These are phyloP conservation scores for Parasarocladium wereldwijsianum DNA, from an alignment of 2,329 filamentous ascomycete species.

Conservation along the genomic window DNA sequence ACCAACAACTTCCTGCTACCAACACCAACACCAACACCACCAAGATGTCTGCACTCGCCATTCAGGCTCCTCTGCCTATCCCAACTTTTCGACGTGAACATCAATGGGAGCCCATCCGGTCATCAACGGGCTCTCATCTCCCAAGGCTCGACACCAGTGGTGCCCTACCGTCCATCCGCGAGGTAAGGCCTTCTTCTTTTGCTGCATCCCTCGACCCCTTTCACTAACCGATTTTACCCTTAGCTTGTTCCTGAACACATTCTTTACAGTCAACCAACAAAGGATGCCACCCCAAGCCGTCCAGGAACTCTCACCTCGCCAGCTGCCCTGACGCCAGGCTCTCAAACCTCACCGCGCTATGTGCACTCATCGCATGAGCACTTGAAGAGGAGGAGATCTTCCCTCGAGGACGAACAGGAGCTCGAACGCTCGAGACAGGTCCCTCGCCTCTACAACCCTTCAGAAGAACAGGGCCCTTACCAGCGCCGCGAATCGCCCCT, in stretches of 20 bases:
- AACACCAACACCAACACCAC: not conserved
- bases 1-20: too few species aligned
- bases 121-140: constrained; percentile 18
- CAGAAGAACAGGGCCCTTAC: constrained; percentile 31
- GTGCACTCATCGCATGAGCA: constrained; percentile 30
- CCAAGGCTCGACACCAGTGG: constrained; percentile 23
- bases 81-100: constrained; percentile 23
- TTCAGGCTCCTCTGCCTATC: constrained; percentile 1
- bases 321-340: constrained; percentile 13
- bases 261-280: constrained; percentile 16
- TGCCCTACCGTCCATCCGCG: constrained; percentile 35
- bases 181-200: constrained; percentile 23
- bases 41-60: constrained; percentile 3
- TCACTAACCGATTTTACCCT: not conserved
- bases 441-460: constrained; percentile 27
- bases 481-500: constrained; percentile 18
- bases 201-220: not conserved
- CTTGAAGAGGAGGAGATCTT: constrained; percentile 33
- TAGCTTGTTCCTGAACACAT: constrained; percentile 4
- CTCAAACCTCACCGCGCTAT: constrained; percentile 29
- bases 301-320: constrained; percentile 19
- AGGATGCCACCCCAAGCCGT: constrained; percentile 14
- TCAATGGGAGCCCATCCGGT: constrained; percentile 22
- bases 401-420: constrained; percentile 25
- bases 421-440: constrained; percentile 25